Percentiles rank a stretch among this genome's conserved stretches.
These are phyloP conservation scores for Byssoonygena ceratinophila DNA, from an alignment of 2,329 filamentous ascomycete genomes.

Conservation along the genomic window DNA sequence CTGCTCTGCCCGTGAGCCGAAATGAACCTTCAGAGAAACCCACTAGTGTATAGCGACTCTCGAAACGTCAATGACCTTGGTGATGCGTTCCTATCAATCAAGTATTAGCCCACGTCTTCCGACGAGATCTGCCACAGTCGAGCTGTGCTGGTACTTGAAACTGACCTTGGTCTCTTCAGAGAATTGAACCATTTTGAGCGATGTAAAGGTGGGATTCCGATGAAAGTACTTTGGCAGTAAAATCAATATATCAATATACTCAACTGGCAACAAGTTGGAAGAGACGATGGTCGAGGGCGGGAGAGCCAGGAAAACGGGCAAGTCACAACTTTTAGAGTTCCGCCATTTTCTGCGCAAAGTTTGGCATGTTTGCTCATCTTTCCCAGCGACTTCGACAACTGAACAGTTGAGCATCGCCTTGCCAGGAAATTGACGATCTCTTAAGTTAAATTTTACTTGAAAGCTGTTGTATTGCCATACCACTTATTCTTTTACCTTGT, in stretches of 20 bases:
- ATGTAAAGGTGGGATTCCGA: neutral
- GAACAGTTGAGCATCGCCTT: too few species aligned
- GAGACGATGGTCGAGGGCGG: neutral
- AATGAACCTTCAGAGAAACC: conserved; percentile 25
- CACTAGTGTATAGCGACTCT: conserved; percentile 94
- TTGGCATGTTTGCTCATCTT: conserved; percentile 10
- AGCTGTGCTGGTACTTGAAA: neutral
- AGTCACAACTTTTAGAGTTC: conserved; percentile 11
- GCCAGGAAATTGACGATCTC: too few species aligned
- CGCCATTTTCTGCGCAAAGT: conserved; percentile 6
- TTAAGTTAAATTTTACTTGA: neutral
- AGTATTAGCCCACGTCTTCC: neutral
- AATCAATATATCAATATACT: neutral
- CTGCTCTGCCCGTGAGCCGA: neutral
- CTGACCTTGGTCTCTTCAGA: conserved; percentile 94
- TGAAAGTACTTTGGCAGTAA: neutral
- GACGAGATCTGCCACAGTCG: neutral
- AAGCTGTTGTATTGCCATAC: neutral
- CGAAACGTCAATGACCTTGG: conserved; percentile 89
- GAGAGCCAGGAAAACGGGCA: neutral
- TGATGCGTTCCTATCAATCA: conserved; percentile 73
- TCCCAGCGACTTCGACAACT: neutral
- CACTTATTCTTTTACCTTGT: neutral
- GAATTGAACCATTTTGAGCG: conserved; percentile 48
- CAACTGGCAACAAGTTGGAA: neutral